These are phyloP conservation scores for Melanogaster broomeanus DNA, from an alignment of 768 basidiomycete genomes.

Conservation along the genomic window DNA sequence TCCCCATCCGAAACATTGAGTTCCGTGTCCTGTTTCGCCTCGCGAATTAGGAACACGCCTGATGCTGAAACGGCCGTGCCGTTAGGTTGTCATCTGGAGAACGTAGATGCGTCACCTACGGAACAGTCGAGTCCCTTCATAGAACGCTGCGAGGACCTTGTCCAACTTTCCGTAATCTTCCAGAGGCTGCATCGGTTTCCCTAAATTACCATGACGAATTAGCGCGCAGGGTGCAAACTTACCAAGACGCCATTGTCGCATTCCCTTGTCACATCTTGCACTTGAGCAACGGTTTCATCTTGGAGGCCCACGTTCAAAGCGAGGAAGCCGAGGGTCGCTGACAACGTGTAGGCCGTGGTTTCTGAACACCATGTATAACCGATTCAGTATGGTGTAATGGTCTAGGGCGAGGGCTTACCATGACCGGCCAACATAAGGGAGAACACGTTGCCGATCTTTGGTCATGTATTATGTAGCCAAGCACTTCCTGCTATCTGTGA, in stretches of 20 bases:
- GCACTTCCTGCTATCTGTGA: background rate
- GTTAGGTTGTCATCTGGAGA: background rate
- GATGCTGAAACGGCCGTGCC: conserved; percentile 20
- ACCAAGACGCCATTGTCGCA: conserved; percentile 18
- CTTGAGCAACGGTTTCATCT: no score
- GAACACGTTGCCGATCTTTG: conserved; percentile 56
- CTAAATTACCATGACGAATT: no score
- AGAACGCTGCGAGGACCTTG: conserved; percentile 27
- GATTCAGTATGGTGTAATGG: no score
- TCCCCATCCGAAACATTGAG: no score
- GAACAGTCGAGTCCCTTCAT: conserved; percentile 36
- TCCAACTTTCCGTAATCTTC: no score
- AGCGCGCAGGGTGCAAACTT: background rate
- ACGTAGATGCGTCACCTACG: conserved; percentile 21
- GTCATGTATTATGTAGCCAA: background rate
- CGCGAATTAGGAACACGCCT: conserved; percentile 31
- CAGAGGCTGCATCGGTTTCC: no score
- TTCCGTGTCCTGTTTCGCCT: no score
- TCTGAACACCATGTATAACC: conserved; percentile 21
- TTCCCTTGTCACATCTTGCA: conserved; percentile 24
- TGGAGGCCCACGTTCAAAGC: conserved; percentile 31
- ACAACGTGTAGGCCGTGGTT: conserved; percentile 35
- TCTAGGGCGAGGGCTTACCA: conserved; percentile 33
- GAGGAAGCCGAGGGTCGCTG: conserved; percentile 34
- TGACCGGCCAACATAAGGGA: conserved; percentile 59